Base-by-base conservation (phyloP, 768 basidiomycete species). In the Auricularia heimuer region DNA sequence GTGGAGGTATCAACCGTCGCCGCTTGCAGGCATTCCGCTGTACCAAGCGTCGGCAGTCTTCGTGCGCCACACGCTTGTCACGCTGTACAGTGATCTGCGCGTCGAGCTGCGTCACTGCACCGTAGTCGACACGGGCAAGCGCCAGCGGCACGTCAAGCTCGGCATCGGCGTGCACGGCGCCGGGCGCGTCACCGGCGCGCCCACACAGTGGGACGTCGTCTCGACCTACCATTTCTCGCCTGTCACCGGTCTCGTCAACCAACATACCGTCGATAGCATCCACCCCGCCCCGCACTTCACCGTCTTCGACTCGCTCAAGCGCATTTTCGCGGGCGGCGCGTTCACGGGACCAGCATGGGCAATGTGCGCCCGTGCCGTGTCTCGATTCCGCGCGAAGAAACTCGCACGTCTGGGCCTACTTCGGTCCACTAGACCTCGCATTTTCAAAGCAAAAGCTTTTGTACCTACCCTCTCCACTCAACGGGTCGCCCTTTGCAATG, bases 191-290 rank as follows among this genome's bases (percentile, higher is more conserved):
- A 88, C 85, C 63, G 84, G 86, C 16, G 78, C 80, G 11, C 71
- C 66, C 0, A 81, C 80, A n/a, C 83, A 89, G 71, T 92, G 90
- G 90, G 82, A 87, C 67, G 82, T 90, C 88, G 80, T 84, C 70
- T 89, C 85, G 62, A 89, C 86, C 34, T 92, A 93, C 73, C 76
- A 77, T 0, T 91, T 92, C 73, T 90, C 89, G 2, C 87, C 88
- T 0, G 63, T 75, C 29, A 82, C 82, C 0, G 90, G 88, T 4
- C 79, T 85, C 51, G 85, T 93, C 64, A 74, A 83, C 61, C 69
- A 78, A 61, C 90, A 93, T 70, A 77, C 77, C 60, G 77, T 93
- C 61, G 83, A 92, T 71, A 86, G 86, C n/a, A 91, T 92, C 60
- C 82, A 85, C 56, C 90, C 90, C 0, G 85, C 86, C 1, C 90